Percentiles rank a stretch among this genome's conserved stretches.
phyloP scores from a whole-genome alignment of 176 grass and related monocot genomes.

The Alloteropsis semialata region DNA sequence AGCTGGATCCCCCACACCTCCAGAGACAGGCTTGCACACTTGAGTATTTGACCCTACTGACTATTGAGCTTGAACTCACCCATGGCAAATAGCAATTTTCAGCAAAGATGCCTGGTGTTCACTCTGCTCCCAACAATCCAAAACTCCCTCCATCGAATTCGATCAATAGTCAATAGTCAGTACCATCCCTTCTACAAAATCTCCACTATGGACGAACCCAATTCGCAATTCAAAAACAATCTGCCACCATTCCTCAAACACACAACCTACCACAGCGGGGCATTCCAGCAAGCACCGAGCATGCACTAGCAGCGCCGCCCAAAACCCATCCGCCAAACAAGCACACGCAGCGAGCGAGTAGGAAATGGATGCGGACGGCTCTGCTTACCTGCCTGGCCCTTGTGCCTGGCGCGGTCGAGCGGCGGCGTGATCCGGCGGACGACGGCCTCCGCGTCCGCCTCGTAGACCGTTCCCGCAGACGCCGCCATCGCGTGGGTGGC shows the following conservation, averaged over 20 bases:
- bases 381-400: conserved; percentile 80
- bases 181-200: neutral
- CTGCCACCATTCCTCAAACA: neutral
- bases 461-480: conserved; percentile 31
- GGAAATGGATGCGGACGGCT: neutral
- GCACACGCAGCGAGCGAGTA: neutral
- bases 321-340: neutral
- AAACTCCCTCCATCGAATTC: neutral
- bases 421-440: conserved; percentile 69
- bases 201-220: neutral
- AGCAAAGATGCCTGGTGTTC: neutral
- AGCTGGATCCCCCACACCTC: neutral
- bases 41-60: neutral
- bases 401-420: conserved; percentile 57
- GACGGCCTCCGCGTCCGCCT: conserved; percentile 76
- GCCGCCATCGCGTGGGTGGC: conserved; percentile 32
- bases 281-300: conserved; percentile 8
- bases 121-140: neutral
- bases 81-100: neutral
- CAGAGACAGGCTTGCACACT: neutral
- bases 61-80: neutral
- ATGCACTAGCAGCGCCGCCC: neutral
- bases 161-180: too few species aligned
- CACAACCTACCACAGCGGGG: neutral
- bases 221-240: neutral